phyloP scores from a whole-genome alignment of 176 grass and related monocot genomes.

The Musa troglodytarum region DNA sequence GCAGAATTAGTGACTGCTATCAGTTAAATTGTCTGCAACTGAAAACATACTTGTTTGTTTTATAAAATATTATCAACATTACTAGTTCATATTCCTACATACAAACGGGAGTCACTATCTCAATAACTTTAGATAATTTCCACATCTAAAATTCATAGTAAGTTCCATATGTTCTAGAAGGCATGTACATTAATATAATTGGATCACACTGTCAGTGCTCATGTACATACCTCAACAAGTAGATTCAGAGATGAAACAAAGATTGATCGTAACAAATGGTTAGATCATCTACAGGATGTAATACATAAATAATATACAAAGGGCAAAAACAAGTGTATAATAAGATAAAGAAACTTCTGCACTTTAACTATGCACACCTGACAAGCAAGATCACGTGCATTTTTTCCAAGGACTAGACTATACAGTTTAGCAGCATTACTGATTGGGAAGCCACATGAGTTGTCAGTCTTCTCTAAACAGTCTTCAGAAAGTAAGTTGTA shows the following conservation, averaged over 20 bases:
- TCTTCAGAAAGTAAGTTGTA: slow-evolving; percentile 88
- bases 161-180: not conserved
- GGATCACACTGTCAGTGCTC: not conserved
- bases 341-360: not conserved
- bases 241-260: too few relatives aligned
- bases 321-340: not conserved
- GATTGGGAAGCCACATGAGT: slow-evolving; percentile 57
- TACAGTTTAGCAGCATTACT: slow-evolving; percentile 54
- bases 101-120: not conserved
- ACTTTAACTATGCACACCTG: slow-evolving; percentile 41
- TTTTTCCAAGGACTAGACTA: slow-evolving; percentile 58
- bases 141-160: not conserved
- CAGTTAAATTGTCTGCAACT: too few relatives aligned
- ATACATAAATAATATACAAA: not conserved
- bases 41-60: too few relatives aligned
- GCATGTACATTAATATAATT: not conserved
- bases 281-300: not conserved
- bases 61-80: too few relatives aligned
- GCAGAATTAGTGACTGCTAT: too few relatives aligned
- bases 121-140: not conserved
- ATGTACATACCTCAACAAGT: not conserved
- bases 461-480: slow-evolving; percentile 21
- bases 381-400: slow-evolving; percentile 71
- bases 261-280: too few relatives aligned
- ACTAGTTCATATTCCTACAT: too few relatives aligned